These are phyloP conservation scores for Patellifolia procumbens DNA, from an alignment of 179 eudicot genomes.

Conservation along the genomic window DNA sequence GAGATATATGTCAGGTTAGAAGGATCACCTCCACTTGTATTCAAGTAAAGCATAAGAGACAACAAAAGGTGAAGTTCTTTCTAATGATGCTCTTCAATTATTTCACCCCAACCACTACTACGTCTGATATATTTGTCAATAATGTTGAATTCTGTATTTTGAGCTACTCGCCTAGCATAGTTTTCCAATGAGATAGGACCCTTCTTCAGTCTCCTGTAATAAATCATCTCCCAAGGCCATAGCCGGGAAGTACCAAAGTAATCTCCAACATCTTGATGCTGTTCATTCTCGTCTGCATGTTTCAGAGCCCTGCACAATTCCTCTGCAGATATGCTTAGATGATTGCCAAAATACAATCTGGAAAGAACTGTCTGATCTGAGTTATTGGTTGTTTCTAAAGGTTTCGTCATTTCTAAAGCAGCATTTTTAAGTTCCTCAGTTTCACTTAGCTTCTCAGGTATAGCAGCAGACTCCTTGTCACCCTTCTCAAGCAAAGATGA, in stretches of 20 bases:
- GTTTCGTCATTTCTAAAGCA: constrained; percentile 3
- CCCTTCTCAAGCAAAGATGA: constrained; percentile 16
- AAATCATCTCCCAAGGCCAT: constrained; percentile 64
- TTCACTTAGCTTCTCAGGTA: constrained; percentile 8
- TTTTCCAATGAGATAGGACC: constrained; percentile 53
- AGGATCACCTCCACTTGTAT: neutral
- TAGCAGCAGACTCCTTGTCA: constrained; percentile 7
- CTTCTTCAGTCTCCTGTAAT: constrained; percentile 56
- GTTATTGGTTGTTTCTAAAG: constrained; percentile 14
- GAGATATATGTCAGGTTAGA: neutral
- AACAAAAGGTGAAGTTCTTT: neutral
- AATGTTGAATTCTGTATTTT: constrained; percentile 50
- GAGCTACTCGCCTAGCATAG: constrained; percentile 50
- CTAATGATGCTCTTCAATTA: constrained; percentile 29
- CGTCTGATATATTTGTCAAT: constrained; percentile 58
- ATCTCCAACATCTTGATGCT: constrained; percentile 33
- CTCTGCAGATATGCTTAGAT: constrained; percentile 37
- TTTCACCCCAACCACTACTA: constrained; percentile 66
- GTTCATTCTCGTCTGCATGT: constrained; percentile 32
- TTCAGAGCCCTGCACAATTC: constrained; percentile 45
- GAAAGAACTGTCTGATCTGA: constrained; percentile 22
- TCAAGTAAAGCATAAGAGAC: neutral
- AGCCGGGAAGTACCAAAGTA: constrained; percentile 58
- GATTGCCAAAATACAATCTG: constrained; percentile 15
- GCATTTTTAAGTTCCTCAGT: constrained; percentile 13